Base-by-base conservation (phyloP, 805 yeast genomes). In the Wickerhamomyces alni region DNA sequence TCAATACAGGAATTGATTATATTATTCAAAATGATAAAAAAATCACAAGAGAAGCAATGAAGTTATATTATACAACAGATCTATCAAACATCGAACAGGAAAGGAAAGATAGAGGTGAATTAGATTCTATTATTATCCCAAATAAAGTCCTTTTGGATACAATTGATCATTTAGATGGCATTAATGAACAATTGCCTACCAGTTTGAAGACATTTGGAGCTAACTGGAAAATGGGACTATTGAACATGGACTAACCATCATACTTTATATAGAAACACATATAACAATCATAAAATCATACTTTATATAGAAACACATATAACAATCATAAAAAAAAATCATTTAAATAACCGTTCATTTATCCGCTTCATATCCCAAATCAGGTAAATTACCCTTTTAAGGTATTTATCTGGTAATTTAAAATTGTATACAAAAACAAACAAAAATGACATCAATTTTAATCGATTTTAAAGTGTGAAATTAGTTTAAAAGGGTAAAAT, bases 11-110 rank as follows among this genome's bases (percentile, higher is more conserved):
- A 6, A 50, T 73, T 5, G 48, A 46, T 45, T 55, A 51, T 45
- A 36, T 35, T 10, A 18, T 43, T 11, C 21, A 30, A 4, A 45
- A 40, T 8, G 36, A 25, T 9, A 17, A 26, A 3, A 41, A 15
- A 13, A 32, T 37, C 15, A 51, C 40, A 33, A 45, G 26, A 11
- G 47, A 58, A 38, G 58, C 74, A 2, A 47, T 75, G 39, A 78
- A 78, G 50, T 55, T 77, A 0, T 57, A 72, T 42, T 78, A 66
- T 45, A 59, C 72, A 1, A 49, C 54, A 2, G 63, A 66, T 24
- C n/a, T 36, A 0, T 40, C 30, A 0, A 48, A 52, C 6, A 58
- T 67, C 17, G 50, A 48, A 2, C 45, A 44, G 11, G 59, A 66
- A 26, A 37, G 58, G 21, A 34, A 41, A 19, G 55, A 54, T 8